Evolutionary conservation across 2,329 filamentous ascomycete genomes (phyloP).

Genomic region (Colletotrichum incanum): DNA sequence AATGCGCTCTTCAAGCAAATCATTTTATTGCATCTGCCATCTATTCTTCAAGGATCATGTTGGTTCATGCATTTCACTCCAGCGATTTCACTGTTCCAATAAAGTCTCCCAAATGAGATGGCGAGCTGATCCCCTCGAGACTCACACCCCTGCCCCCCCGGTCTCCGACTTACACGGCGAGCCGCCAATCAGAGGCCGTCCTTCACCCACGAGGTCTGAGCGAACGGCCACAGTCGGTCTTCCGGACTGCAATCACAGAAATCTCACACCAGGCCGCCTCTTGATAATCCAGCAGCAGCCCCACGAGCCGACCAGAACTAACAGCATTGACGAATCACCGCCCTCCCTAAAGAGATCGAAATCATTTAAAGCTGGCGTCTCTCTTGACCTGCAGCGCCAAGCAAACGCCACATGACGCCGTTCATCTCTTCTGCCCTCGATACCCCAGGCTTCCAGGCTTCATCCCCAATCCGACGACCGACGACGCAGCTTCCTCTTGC

Average conservation of each 20-base stretch:
- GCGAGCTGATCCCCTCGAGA: background rate
- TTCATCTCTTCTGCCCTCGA: slow-evolving; percentile 28
- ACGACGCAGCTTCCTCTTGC: slow-evolving; percentile 26
- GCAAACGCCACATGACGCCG: slow-evolving; percentile 39
- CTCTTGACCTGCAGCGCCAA: slow-evolving; percentile 41
- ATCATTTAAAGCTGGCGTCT: slow-evolving; percentile 25
- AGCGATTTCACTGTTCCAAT: slow-evolving; percentile 7
- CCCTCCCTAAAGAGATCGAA: slow-evolving; percentile 1
- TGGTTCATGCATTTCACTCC: slow-evolving; percentile 1
- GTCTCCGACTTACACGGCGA: slow-evolving; percentile 16
- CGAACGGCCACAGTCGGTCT: slow-evolving; percentile 13
- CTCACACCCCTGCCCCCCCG: slow-evolving; percentile 13
- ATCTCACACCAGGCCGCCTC: slow-evolving; percentile 8
- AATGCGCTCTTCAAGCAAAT: background rate
- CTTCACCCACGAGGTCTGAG: slow-evolving; percentile 36
- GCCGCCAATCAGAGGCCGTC: slow-evolving; percentile 28
- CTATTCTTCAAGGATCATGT: slow-evolving; percentile 9
- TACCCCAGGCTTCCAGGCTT: slow-evolving; percentile 37
- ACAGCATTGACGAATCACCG: slow-evolving; percentile 29
- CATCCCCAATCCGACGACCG: slow-evolving; percentile 35
- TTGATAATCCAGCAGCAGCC: slow-evolving; percentile 13
- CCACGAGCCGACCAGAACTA: slow-evolving; percentile 18
- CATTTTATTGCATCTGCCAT: background rate
- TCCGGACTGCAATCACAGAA: slow-evolving; percentile 17
- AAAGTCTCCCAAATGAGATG: slow-evolving; percentile 26